These are phyloP conservation scores for Talaromyces piceae DNA, from an alignment of 2,329 filamentous ascomycete species.

Conservation along the genomic window DNA sequence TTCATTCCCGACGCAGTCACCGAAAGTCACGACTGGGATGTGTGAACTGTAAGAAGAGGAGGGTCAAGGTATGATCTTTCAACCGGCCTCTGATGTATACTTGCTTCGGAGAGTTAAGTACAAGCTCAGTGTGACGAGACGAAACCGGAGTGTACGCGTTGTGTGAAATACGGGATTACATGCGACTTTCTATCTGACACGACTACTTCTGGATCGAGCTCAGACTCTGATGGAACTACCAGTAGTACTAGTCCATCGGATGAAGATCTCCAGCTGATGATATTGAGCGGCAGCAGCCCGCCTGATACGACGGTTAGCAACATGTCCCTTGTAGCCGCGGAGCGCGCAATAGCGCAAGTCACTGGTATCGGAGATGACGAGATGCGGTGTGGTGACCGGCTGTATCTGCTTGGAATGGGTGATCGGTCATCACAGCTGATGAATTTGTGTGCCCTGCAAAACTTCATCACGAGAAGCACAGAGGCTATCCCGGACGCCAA, in stretches of 20 bases:
- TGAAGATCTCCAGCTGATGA: background rate
- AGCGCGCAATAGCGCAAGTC: conserved; percentile 1
- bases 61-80: conserved; percentile 8
- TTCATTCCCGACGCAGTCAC: conserved; percentile 8
- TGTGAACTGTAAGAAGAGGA: conserved; percentile 11
- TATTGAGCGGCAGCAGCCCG: background rate
- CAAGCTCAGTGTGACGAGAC: conserved; percentile 11
- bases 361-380: conserved; percentile 1
- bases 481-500: conserved; percentile 2
- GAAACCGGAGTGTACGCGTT: conserved; percentile 9
- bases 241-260: background rate
- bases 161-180: conserved; percentile 9
- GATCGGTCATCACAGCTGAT: conserved; percentile 2
- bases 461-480: conserved; percentile 3
- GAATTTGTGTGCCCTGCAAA: conserved; percentile 1
- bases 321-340: conserved; percentile 6
- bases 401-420: background rate
- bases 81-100: background rate
- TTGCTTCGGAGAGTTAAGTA: background rate
- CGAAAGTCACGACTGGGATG: conserved; percentile 11
- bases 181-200: conserved; percentile 6
- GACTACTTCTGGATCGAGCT: background rate
- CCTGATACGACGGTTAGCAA: conserved; percentile 1
- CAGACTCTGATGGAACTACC: background rate
- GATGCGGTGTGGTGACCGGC: background rate